Conservation (phyloP, 305 asterid species). For the Fraxinus paxiana region DNA sequence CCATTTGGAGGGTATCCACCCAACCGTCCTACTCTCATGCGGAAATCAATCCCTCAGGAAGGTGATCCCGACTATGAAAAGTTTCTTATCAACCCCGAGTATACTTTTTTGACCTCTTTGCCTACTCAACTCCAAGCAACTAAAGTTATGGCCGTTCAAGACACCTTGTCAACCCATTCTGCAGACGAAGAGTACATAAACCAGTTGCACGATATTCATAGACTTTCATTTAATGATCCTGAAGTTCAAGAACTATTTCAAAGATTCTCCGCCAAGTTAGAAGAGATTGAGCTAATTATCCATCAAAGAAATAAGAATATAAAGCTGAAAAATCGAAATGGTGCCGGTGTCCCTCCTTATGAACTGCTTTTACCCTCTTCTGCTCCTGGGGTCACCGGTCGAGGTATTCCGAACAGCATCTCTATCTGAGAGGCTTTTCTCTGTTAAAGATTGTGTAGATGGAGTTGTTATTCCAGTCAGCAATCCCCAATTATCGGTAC, state of each 20-base stretch:
- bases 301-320: slow-evolving; percentile 50
- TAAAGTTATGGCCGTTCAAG: slow-evolving; percentile 80
- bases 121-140: slow-evolving; percentile 83
- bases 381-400: slow-evolving; percentile 73
- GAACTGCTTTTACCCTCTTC: slow-evolving; percentile 69
- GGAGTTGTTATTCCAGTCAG: background rate
- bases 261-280: slow-evolving; percentile 46
- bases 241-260: slow-evolving; percentile 48
- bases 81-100: slow-evolving; percentile 59
- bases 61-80: slow-evolving; percentile 49
- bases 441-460: background rate
- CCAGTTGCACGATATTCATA: slow-evolving; percentile 60
- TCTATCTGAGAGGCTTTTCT: slow-evolving; percentile 41
- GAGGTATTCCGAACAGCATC: slow-evolving; percentile 82
- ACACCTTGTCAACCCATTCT: slow-evolving; percentile 70
- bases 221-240: slow-evolving; percentile 48
- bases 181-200: slow-evolving; percentile 70
- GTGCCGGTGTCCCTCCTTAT: slow-evolving; percentile 80
- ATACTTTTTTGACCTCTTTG: slow-evolving; percentile 67
- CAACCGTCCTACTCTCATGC: slow-evolving; percentile 69
- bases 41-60: slow-evolving; percentile 51
- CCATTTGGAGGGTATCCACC: slow-evolving; percentile 77
- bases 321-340: slow-evolving; percentile 51
- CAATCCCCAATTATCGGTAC: background rate
- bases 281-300: slow-evolving; percentile 58